A percentile compares a stretch with the other conserved stretches of the same genome.
Conservation (phyloP, 2,329 filamentous ascomycete species). For the Juglanconis juglandina region DNA sequence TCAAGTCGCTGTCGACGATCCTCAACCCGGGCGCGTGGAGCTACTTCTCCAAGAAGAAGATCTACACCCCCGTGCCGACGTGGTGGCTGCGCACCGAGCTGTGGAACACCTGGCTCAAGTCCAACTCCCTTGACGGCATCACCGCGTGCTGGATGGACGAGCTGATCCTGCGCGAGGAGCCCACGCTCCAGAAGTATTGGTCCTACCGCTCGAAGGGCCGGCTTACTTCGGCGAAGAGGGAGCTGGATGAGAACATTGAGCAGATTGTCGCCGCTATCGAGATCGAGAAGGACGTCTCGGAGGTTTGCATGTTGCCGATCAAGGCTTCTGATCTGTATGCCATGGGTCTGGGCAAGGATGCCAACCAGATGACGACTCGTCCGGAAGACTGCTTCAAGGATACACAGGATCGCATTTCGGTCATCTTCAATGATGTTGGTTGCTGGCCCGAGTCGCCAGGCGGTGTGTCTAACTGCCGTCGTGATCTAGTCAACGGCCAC, state of each 20-base stretch:
- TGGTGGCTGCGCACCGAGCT: slow-evolving; percentile 45
- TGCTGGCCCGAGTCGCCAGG: slow-evolving; percentile 53
- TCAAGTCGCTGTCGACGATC: slow-evolving; percentile 22
- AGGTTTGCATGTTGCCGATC: slow-evolving; percentile 36
- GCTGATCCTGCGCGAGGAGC: slow-evolving; percentile 42
- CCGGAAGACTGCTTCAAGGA: slow-evolving; percentile 42
- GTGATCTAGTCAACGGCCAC: slow-evolving; percentile 53
- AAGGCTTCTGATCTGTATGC: slow-evolving; percentile 37
- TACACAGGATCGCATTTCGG: slow-evolving; percentile 44
- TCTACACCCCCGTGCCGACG: slow-evolving; percentile 38
- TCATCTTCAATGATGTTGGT: slow-evolving; percentile 50
- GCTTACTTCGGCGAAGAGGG: slow-evolving; percentile 38
- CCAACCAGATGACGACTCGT: slow-evolving; percentile 36
- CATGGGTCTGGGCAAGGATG: slow-evolving; percentile 40
- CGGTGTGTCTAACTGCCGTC: slow-evolving; percentile 52
- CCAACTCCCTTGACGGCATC: slow-evolving; percentile 43
- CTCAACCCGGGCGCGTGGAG: slow-evolving; percentile 25
- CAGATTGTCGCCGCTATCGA: slow-evolving; percentile 36
- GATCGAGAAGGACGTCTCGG: slow-evolving; percentile 35
- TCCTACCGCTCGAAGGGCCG: slow-evolving; percentile 38
- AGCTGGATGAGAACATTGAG: slow-evolving; percentile 36
- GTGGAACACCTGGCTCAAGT: slow-evolving; percentile 48
- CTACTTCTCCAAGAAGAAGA: slow-evolving; percentile 23
- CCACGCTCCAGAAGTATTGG: slow-evolving; percentile 44
- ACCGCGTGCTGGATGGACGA: slow-evolving; percentile 50